Conservation (phyloP, 2,329 filamentous ascomycete species). For the Epicoccum nigrum region DNA sequence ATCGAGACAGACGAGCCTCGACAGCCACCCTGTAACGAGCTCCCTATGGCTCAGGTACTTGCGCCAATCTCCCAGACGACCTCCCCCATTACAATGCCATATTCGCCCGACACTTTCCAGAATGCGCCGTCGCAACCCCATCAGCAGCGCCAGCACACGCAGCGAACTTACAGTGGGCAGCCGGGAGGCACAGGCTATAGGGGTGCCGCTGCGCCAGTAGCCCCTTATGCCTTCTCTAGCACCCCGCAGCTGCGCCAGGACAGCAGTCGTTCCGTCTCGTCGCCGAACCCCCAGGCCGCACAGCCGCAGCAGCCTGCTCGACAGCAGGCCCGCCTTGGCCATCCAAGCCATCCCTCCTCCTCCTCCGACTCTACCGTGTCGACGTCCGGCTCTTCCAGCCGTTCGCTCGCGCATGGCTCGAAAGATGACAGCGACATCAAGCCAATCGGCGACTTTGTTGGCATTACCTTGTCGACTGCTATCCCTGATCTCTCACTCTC, state of each 20-base stretch:
- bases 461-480: slow-evolving; percentile 57
- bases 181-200: slow-evolving; percentile 50
- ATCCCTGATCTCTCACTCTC: slow-evolving; percentile 63
- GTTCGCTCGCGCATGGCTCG: slow-evolving; percentile 52
- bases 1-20: slow-evolving; percentile 29
- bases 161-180: slow-evolving; percentile 52
- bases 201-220: slow-evolving; percentile 53
- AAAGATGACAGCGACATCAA: slow-evolving; percentile 58
- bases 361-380: slow-evolving; percentile 53
- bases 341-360: slow-evolving; percentile 49
- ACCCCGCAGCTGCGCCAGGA: slow-evolving; percentile 64
- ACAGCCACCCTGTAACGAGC: slow-evolving; percentile 26
- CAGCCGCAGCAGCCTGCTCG: slow-evolving; percentile 37
- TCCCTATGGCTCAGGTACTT: slow-evolving; percentile 54
- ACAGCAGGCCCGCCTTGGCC: slow-evolving; percentile 39
- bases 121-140: slow-evolving; percentile 46
- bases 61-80: slow-evolving; percentile 55
- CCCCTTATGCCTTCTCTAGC: slow-evolving; percentile 57
- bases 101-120: slow-evolving; percentile 57
- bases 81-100: slow-evolving; percentile 58
- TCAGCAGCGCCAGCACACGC: slow-evolving; percentile 37
- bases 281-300: slow-evolving; percentile 54
- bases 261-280: slow-evolving; percentile 61
- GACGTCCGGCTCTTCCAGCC: slow-evolving; percentile 58
- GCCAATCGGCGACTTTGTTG: slow-evolving; percentile 48